A percentile compares a stretch with the other conserved stretches of the same genome.
Evolutionary conservation across 1,139 yeast species (phyloP).

Genomic region (Suhomyces maxii): DNA sequence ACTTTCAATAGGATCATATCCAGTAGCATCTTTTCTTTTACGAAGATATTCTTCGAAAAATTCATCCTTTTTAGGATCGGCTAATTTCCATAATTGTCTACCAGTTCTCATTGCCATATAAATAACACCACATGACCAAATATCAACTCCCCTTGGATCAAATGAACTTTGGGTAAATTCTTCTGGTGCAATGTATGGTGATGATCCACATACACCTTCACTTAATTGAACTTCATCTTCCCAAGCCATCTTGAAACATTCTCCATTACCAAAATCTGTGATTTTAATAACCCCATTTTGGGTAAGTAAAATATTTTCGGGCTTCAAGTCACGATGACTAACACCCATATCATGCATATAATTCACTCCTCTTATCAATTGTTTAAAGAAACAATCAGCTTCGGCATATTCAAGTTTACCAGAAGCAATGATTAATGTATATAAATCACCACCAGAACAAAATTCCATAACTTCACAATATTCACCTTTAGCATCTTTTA

Average conservation of each 20-base stretch:
- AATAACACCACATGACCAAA: conserved; percentile 96
- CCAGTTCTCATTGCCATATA: conserved; percentile 99
- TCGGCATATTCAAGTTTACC: conserved; percentile 83
- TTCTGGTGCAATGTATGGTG: conserved; percentile 96
- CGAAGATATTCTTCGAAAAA: conserved; percentile 71
- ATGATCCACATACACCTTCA: conserved; percentile 83
- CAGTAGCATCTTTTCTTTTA: conserved; percentile 76
- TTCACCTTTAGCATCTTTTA: conserved; percentile 89
- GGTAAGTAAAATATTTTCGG: conserved; percentile 84
- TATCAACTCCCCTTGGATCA: conserved; percentile 89
- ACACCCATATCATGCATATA: conserved; percentile 99
- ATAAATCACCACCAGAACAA: conserved; percentile 93
- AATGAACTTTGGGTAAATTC: conserved; percentile 74
- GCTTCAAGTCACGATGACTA: conserved; percentile 91
- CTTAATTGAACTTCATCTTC: conserved; percentile 81
- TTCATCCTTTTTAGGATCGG: conserved; percentile 73
- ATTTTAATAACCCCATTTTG: conserved; percentile 80
- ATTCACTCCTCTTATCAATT: conserved; percentile 83
- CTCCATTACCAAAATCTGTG: conserved; percentile 95
- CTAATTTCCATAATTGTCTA: conserved; percentile 87
- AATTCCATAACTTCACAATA: conserved; percentile 97
- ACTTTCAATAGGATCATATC: conserved; percentile 87
- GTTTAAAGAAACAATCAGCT: conserved; percentile 95
- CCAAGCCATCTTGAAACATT: conserved; percentile 97
- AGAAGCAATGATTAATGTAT: conserved; percentile 77